These are phyloP conservation scores for Ogataea haglerorum DNA, from an alignment of 805 yeast species.

Conservation along the genomic window DNA sequence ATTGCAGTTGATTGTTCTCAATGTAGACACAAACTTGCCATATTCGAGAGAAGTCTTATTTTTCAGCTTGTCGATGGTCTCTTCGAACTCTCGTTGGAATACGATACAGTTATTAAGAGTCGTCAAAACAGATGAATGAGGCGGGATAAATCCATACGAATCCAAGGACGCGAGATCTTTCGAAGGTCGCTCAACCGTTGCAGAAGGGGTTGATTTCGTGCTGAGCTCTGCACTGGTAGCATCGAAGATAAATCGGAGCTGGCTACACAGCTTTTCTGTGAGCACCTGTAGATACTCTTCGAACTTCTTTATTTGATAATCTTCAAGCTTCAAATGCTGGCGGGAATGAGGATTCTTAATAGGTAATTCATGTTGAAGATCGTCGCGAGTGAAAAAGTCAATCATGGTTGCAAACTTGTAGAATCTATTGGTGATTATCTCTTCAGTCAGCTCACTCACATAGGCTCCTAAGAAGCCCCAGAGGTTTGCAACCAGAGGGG, in stretches of 20 bases:
- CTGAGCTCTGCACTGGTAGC: constrained; percentile 37
- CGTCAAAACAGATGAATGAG: constrained; percentile 59
- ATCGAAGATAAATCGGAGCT: constrained; percentile 28
- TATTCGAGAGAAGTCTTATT: constrained; percentile 27
- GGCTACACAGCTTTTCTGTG: constrained; percentile 28
- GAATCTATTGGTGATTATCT: constrained; percentile 37
- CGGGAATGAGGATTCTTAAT: constrained; percentile 15
- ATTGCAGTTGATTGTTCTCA: constrained; percentile 23
- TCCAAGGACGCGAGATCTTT: constrained; percentile 13
- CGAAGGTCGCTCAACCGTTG: background rate
- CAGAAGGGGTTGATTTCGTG: no score
- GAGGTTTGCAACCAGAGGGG: constrained; percentile 54
- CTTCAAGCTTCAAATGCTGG: constrained; percentile 39
- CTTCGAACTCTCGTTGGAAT: constrained; percentile 40
- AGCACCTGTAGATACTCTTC: constrained; percentile 28
- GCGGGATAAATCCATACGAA: constrained; percentile 58
- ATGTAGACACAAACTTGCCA: constrained; percentile 26
- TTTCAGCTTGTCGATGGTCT: constrained; percentile 33
- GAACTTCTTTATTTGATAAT: constrained; percentile 41
- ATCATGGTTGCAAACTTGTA: constrained; percentile 52
- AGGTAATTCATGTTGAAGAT: constrained; percentile 34
- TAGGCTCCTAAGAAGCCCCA: constrained; percentile 52
- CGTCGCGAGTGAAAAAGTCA: constrained; percentile 47
- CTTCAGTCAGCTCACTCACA: constrained; percentile 32
- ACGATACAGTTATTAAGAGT: constrained; percentile 49